Evolutionary conservation across 768 basidiomycete genomes (phyloP).

Genomic region (Agaricus subrufescens): DNA sequence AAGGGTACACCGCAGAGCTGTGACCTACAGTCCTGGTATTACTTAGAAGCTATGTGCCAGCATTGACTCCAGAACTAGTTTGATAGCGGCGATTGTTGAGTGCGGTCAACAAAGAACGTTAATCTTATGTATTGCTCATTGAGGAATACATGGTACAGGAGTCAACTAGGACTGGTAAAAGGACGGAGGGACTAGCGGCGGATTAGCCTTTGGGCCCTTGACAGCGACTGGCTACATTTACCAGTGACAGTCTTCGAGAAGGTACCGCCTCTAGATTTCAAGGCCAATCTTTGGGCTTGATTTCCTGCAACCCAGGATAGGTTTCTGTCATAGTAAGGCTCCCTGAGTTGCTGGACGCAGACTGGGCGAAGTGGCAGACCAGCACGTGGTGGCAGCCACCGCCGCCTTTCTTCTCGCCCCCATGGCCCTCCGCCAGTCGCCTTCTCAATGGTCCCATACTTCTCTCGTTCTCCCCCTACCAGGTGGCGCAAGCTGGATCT

Average conservation of each 20-base stretch:
- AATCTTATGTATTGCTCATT: constrained; percentile 27
- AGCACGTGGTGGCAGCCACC: too few species aligned
- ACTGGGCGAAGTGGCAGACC: not conserved
- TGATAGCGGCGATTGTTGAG: constrained; percentile 42
- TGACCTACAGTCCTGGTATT: constrained; percentile 24
- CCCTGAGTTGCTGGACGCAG: not conserved
- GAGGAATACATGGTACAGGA: constrained; percentile 23
- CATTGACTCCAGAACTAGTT: constrained; percentile 30
- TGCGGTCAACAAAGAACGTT: constrained; percentile 29
- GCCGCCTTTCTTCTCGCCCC: not conserved
- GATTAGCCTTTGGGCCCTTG: too few species aligned
- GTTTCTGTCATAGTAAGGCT: constrained; percentile 25
- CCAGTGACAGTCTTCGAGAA: constrained; percentile 23
- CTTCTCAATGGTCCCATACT: constrained; percentile 1
- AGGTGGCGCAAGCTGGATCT: not conserved
- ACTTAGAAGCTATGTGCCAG: constrained; percentile 33
- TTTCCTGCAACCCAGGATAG: constrained; percentile 27
- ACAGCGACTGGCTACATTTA: constrained; percentile 11
- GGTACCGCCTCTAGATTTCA: constrained; percentile 13
- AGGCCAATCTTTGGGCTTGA: not conserved
- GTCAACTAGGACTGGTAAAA: constrained; percentile 24
- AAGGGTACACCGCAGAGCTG: not conserved
- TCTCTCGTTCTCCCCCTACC: not conserved
- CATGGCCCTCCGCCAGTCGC: not conserved
- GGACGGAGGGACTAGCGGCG: constrained; percentile 22